Base-by-base conservation (phyloP, 352 stramenopile species). In the Pythium folliculosum region DNA sequence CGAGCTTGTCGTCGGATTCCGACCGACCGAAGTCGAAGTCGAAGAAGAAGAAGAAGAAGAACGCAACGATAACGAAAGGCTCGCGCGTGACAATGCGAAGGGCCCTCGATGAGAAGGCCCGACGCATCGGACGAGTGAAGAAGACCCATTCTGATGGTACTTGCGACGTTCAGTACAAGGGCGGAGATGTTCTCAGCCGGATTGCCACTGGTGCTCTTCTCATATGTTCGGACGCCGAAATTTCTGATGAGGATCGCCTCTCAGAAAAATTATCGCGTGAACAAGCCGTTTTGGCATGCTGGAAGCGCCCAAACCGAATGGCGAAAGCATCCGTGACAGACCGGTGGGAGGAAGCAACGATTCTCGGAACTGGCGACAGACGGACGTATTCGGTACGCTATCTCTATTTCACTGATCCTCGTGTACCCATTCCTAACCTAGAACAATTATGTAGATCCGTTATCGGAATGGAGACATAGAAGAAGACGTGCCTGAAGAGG, bases 141-240 rank as follows among this genome's bases (percentile, higher is more conserved):
- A 78, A 73, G 7, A 55, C 86, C 0, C 82, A 86, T 57, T 72
- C 71, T 0, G 75, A 94, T 35, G 73, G 76, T 13, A 92, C 71
- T 19, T 91, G 75, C 32, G 86, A 93, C 40, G 27, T 96, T 1
- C 52, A 75, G 54, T 96, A 92, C 60, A 55, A 69, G 5, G 73
- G 90, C 40, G 84, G 82, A 0, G 81, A 92, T 4, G 69, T 47
- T 0, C 49, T 59, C 14, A 82, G 78, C 32, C 69, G 78, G 7
- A 55, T 96, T 0, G 53, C 62, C 3, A 1, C 43, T 0, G 52
- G 67, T 13, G 22, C 30, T 2, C 43, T 71, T 14, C 37, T 67
- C 1, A 0, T 71, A 1, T 71, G 65, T 27, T 71, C 65, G 0
- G 53, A 63, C 19, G 27, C 27, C 12, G 62, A 63, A 8, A 43